Conservation (phyloP, 371 early-diverging fungal genomes). For the Mucor velutinosus region DNA sequence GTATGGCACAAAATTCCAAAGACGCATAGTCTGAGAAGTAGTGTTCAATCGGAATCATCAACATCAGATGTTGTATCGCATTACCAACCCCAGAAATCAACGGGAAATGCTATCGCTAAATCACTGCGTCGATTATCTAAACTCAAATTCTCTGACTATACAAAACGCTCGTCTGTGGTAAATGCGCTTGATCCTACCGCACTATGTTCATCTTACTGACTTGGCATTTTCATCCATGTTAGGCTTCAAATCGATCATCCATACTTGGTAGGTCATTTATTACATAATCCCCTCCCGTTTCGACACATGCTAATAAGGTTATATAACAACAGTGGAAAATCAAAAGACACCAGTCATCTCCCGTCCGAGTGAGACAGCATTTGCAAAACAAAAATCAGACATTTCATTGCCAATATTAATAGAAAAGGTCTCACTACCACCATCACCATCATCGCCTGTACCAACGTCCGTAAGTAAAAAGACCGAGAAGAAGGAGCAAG, state of each 20-base stretch:
- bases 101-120: constrained; percentile 20
- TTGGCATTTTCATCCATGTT: neutral
- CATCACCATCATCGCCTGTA: neutral
- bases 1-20: constrained; percentile 37
- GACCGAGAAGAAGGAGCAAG: neutral
- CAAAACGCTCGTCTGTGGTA: constrained; percentile 19
- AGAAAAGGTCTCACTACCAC: neutral
- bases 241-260: constrained; percentile 19
- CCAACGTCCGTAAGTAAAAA: neutral
- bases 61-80: neutral
- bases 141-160: constrained; percentile 18
- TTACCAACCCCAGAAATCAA: constrained; percentile 2
- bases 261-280: constrained; percentile 1
- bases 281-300: no score
- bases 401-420: neutral
- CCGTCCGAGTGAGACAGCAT: neutral
- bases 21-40: neutral
- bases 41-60: neutral
- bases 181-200: neutral
- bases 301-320: no score
- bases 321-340: neutral
- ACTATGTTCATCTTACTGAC: neutral
- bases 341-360: neutral
- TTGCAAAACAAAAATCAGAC: neutral
- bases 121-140: constrained; percentile 22